Conservation (phyloP, 768 basidiomycete genomes). For the Dacryopinax primogenitus region DNA sequence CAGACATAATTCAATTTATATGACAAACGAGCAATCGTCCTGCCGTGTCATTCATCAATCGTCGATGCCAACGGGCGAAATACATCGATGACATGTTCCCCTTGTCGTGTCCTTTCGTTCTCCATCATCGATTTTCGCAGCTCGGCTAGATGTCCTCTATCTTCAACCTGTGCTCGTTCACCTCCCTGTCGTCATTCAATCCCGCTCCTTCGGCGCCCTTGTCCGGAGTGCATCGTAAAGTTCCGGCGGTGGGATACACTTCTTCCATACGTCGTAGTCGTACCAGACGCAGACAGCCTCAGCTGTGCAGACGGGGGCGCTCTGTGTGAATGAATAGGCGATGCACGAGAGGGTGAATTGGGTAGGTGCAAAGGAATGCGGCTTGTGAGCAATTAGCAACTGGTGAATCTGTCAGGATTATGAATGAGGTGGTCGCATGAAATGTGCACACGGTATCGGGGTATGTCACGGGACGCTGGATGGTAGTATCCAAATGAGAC, state of each 20-base stretch:
- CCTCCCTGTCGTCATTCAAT: no score
- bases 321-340: constrained; percentile 6
- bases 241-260: constrained; percentile 9
- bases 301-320: neutral
- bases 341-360: constrained; percentile 3
- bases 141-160: no score
- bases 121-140: no score
- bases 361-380: constrained; percentile 8
- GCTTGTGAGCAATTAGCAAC: constrained; percentile 11
- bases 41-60: no score
- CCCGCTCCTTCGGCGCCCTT: neutral
- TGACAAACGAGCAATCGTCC: no score
- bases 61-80: no score
- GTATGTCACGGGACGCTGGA: constrained; percentile 11
- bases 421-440: neutral
- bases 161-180: no score
- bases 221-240: neutral
- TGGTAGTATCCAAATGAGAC: neutral
- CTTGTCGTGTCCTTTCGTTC: no score
- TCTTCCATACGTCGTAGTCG: constrained; percentile 11
- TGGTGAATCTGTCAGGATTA: neutral
- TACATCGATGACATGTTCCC: no score
- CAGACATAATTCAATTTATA: no score
- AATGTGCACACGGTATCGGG: constrained; percentile 12
- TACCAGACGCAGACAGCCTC: constrained; percentile 13